These are phyloP conservation scores for Nicotiana otophora DNA, from an alignment of 257 asterid species.

Conservation along the genomic window DNA sequence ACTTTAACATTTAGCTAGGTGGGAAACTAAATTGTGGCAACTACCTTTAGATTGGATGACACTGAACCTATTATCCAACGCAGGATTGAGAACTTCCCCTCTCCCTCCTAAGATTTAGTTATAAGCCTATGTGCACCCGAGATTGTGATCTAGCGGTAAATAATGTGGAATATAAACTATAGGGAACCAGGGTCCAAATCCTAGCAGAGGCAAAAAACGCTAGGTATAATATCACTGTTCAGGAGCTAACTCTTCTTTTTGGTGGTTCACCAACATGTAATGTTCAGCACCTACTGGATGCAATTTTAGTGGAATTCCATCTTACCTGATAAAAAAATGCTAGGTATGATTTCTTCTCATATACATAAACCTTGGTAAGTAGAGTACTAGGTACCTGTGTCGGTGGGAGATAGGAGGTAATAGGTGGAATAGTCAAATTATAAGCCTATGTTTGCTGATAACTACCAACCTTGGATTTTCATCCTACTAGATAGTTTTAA, in stretches of 20 bases:
- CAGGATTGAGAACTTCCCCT: background rate
- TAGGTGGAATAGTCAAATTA: background rate
- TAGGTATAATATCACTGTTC: background rate
- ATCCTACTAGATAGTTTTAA: background rate
- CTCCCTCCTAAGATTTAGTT: background rate
- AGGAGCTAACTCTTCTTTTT: too few species aligned
- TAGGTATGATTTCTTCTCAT: background rate
- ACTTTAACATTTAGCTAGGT: background rate
- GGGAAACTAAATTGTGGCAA: background rate
- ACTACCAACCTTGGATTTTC: background rate
- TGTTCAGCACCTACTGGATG: too few species aligned
- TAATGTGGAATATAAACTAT: background rate
- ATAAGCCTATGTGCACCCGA: background rate
- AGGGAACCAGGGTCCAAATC: background rate
- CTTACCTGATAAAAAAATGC: background rate
- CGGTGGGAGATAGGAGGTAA: background rate
- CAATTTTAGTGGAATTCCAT: too few species aligned
- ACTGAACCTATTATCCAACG: background rate
- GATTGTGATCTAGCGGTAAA: background rate
- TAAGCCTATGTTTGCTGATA: background rate
- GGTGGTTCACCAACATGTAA: too few species aligned
- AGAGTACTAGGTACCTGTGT: background rate
- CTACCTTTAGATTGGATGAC: background rate
- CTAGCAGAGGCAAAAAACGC: background rate
- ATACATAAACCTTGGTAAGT: background rate